A percentile compares a stretch with the other conserved stretches of the same genome.
Evolutionary conservation across 495 filamentous ascomycete genomes (phyloP).

Genomic region (Viridothelium virens): DNA sequence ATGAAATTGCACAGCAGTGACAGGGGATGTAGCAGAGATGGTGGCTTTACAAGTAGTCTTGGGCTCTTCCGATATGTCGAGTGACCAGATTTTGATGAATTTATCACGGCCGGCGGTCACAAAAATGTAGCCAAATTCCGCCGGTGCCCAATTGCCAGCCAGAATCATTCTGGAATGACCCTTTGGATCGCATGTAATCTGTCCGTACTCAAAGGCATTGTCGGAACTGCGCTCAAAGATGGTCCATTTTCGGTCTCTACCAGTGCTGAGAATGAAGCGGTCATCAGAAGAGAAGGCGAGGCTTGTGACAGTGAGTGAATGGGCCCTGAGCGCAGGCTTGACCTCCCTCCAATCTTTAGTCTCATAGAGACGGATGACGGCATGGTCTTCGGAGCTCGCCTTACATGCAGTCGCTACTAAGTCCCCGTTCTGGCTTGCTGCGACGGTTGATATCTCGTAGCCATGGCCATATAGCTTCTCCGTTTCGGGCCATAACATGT

Average conservation of each 20-base stretch:
- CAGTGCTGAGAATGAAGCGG: conserved; percentile 70
- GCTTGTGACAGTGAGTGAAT: conserved; percentile 75
- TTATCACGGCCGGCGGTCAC: conserved; percentile 87
- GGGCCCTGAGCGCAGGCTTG: conserved; percentile 68
- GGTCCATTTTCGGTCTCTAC: conserved; percentile 83
- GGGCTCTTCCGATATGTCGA: conserved; percentile 25
- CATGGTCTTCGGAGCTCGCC: conserved; percentile 86
- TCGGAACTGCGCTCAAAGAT: conserved; percentile 52
- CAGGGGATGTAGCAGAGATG: conserved; percentile 50
- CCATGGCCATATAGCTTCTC: conserved; percentile 98
- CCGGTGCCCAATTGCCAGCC: conserved; percentile 64
- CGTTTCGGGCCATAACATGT: conserved; percentile 90
- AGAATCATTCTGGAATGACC: conserved; percentile 88
- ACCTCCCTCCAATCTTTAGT: conserved; percentile 80
- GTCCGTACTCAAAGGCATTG: conserved; percentile 42
- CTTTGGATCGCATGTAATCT: conserved; percentile 61
- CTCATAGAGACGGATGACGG: conserved; percentile 85
- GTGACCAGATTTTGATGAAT: conserved; percentile 67
- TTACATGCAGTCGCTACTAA: conserved; percentile 89
- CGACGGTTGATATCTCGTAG: conserved; percentile 91
- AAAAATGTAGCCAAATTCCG: conserved; percentile 46
- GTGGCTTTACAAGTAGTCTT: conserved; percentile 45
- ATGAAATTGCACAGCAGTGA: conserved; percentile 72
- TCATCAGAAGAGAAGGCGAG: conserved; percentile 74
- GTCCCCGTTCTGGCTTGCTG: conserved; percentile 63